These are phyloP conservation scores for Astrephomene gubernaculifera DNA, from an alignment of 139 green algal genomes.

Conservation along the genomic window DNA sequence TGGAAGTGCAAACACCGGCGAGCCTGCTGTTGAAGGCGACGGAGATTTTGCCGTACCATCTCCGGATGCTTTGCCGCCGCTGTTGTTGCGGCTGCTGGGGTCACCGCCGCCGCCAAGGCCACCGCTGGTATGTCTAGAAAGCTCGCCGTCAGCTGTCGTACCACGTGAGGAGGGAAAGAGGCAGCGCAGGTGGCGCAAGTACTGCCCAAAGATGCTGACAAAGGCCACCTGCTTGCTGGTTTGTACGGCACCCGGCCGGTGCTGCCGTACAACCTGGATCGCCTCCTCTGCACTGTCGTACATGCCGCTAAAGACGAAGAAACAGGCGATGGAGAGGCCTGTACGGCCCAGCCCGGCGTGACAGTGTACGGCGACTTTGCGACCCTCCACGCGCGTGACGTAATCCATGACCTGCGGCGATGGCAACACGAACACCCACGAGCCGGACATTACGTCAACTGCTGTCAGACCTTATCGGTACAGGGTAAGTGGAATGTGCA, in stretches of 20 bases:
- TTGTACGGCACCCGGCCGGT: conserved; percentile 68
- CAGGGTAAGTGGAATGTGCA: too few relatives aligned
- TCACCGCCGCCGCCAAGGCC: background rate
- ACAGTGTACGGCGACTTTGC: conserved; percentile 76
- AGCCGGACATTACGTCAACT: background rate
- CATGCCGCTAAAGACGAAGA: conserved; percentile 62
- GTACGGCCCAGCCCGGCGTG: conserved; percentile 80
- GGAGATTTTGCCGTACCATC: conserved; percentile 20
- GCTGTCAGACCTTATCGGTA: too few relatives aligned
- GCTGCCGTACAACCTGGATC: conserved; percentile 48
- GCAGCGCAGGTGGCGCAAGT: conserved; percentile 68
- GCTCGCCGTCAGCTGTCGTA: too few relatives aligned
- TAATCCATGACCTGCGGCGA: conserved; percentile 72
- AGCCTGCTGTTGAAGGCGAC: background rate
- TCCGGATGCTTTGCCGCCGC: background rate
- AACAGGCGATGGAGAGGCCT: conserved; percentile 77
- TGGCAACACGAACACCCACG: too few relatives aligned
- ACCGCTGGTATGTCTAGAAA: too few relatives aligned
- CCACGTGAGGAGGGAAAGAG: too few relatives aligned
- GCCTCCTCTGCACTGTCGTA: conserved; percentile 43
- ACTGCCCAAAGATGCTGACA: conserved; percentile 74
- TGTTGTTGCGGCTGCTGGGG: background rate
- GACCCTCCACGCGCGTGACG: conserved; percentile 52
- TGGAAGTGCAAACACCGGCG: background rate
- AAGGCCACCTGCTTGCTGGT: conserved; percentile 69